phyloP scores from a whole-genome alignment of 208 protist genomes.

The Wallacemonas rigidus region DNA sequence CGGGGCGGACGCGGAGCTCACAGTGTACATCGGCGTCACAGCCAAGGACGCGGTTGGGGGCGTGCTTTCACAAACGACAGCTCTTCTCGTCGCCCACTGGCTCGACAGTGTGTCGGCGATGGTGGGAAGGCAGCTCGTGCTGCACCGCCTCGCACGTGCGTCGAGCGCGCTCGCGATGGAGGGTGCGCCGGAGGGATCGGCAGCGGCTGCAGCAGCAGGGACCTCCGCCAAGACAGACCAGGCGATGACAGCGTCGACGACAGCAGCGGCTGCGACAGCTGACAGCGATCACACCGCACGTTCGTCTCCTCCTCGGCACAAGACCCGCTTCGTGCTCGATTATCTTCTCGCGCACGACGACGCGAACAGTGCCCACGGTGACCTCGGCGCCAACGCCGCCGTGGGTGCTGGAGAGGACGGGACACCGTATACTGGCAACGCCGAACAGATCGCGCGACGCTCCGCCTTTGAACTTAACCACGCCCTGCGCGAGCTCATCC shows the following conservation, averaged over 20 bases:
- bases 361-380: background rate
- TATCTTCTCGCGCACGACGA: slow-evolving; percentile 27
- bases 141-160: slow-evolving; percentile 49
- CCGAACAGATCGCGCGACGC: slow-evolving; percentile 1
- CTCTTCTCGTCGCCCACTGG: slow-evolving; percentile 46
- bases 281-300: background rate
- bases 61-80: slow-evolving; percentile 33
- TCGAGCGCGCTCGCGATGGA: no score
- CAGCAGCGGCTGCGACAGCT: background rate
- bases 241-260: slow-evolving; percentile 11
- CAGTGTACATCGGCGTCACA: slow-evolving; percentile 47
- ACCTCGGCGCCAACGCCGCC: background rate
- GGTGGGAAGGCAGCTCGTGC: slow-evolving; percentile 36
- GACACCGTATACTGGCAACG: slow-evolving; percentile 10
- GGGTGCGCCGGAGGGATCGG: no score
- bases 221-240: background rate
- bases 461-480: slow-evolving; percentile 43
- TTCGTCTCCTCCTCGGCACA: slow-evolving; percentile 22
- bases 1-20: slow-evolving; percentile 47
- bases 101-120: slow-evolving; percentile 60
- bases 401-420: background rate
- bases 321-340: slow-evolving; percentile 17
- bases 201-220: no score
- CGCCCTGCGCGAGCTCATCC: slow-evolving; percentile 47
- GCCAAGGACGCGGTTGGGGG: slow-evolving; percentile 44